Evolutionary conservation across 257 asterid genomes (phyloP).

Genomic region (Knoxia roxburghii): DNA sequence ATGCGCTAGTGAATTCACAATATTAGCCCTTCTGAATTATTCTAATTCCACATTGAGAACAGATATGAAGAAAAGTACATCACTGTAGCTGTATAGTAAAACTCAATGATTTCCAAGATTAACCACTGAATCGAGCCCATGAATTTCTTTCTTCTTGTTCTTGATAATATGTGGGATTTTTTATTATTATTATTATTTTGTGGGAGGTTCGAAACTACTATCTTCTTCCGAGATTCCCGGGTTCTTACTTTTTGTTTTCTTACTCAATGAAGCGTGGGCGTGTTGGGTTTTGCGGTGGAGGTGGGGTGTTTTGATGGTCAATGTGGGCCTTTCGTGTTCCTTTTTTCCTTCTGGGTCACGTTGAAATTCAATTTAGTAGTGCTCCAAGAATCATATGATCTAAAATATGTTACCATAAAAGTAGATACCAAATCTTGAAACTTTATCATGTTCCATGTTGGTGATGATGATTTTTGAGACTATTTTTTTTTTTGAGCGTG

Average conservation of each 20-base stretch:
- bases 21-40: slow-evolving; percentile 1
- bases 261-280: slow-evolving; percentile 11
- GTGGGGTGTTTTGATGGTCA: slow-evolving; percentile 16
- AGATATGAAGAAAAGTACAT: not conserved
- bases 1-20: slow-evolving; percentile 2
- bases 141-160: no score
- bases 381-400: slow-evolving; percentile 4
- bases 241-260: not conserved
- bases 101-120: no score
- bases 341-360: not conserved
- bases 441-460: slow-evolving; percentile 9
- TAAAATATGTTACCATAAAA: slow-evolving; percentile 8
- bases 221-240: slow-evolving; percentile 17
- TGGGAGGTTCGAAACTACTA: not conserved
- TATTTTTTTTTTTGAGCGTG: slow-evolving; percentile 18
- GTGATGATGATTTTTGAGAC: not conserved
- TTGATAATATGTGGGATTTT: not conserved
- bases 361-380: not conserved
- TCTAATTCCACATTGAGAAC: not conserved
- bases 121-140: not conserved
- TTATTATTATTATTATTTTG: not conserved
- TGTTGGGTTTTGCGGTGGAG: slow-evolving; percentile 19
- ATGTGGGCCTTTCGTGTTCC: slow-evolving; percentile 26
- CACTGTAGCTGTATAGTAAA: not conserved
- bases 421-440: slow-evolving; percentile 15